Conservation (phyloP, 73 alveolate species). For the Diophrys sp. region DNA sequence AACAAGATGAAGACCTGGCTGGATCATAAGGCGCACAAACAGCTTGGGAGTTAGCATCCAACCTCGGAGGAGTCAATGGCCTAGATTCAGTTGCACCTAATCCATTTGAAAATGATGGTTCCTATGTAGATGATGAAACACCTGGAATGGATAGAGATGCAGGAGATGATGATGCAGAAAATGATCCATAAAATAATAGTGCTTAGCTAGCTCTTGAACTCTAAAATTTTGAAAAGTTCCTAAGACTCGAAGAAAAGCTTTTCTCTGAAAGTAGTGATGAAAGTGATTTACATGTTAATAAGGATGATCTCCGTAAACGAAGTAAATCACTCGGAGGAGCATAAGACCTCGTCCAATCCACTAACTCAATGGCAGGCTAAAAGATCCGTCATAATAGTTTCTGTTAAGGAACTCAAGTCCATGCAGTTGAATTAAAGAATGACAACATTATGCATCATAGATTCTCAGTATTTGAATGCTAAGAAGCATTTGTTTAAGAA, state of each 20-base stretch:
- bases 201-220: neutral
- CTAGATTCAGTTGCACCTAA: constrained; percentile 12
- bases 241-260: constrained; percentile 13
- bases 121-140: constrained; percentile 30
- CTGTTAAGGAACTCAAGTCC: neutral
- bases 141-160: constrained; percentile 13
- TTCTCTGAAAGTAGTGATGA: constrained; percentile 5
- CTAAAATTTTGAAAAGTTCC: constrained; percentile 23
- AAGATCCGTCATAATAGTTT: neutral
- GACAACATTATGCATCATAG: neutral
- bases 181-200: neutral
- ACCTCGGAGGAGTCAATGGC: constrained; percentile 1
- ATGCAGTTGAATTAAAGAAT: neutral
- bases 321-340: neutral
- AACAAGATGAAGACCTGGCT: neutral
- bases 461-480: too few species aligned
- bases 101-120: constrained; percentile 20
- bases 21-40: neutral
- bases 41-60: constrained; percentile 6
- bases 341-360: neutral
- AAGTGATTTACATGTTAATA: too few species aligned
- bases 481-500: too few species aligned
- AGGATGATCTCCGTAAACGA: neutral
- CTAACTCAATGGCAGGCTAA: neutral
- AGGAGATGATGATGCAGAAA: constrained; percentile 21